Evolutionary conservation across 805 yeast genomes (phyloP).

Genomic region (Alloascoidea hylecoeti): DNA sequence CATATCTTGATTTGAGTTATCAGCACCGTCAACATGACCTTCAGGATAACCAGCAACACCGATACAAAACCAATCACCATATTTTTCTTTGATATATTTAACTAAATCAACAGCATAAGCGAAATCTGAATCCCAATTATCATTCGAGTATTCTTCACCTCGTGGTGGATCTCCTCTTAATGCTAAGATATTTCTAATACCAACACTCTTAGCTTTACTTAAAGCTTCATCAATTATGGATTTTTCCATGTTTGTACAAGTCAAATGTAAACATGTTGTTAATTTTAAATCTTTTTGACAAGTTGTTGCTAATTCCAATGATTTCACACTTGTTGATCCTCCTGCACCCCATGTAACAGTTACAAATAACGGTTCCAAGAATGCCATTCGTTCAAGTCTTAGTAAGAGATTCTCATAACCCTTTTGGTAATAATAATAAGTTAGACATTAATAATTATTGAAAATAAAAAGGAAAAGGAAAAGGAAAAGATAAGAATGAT

Average conservation of each 20-base stretch:
- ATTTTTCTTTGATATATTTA: constrained; percentile 49
- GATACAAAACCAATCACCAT: constrained; percentile 77
- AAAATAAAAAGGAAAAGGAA: constrained; percentile 5
- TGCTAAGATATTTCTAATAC: constrained; percentile 82
- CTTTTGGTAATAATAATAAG: constrained; percentile 9
- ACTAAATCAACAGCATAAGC: constrained; percentile 79
- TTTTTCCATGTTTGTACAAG: constrained; percentile 87
- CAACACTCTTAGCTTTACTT: constrained; percentile 51
- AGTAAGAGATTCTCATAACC: constrained; percentile 78
- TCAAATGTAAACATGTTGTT: constrained; percentile 89
- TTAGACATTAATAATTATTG: too few relatives aligned
- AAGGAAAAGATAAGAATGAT: not conserved
- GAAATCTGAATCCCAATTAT: constrained; percentile 42
- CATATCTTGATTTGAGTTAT: constrained; percentile 48
- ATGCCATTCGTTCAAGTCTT: constrained; percentile 80
- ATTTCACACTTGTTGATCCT: constrained; percentile 81
- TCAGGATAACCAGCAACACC: constrained; percentile 99
- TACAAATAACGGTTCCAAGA: constrained; percentile 76
- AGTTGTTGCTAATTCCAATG: constrained; percentile 67
- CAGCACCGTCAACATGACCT: constrained; percentile 88
- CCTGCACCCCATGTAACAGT: constrained; percentile 99
- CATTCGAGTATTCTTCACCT: constrained; percentile 45
- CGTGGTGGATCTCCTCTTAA: constrained; percentile 94
- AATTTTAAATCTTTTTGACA: constrained; percentile 64
- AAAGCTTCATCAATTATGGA: constrained; percentile 71